Evolutionary conservation across 2,329 filamentous ascomycete species (phyloP), one percentile per base, ranked within the genome.

Genomic region (Setomelanomma holmii): DNA sequence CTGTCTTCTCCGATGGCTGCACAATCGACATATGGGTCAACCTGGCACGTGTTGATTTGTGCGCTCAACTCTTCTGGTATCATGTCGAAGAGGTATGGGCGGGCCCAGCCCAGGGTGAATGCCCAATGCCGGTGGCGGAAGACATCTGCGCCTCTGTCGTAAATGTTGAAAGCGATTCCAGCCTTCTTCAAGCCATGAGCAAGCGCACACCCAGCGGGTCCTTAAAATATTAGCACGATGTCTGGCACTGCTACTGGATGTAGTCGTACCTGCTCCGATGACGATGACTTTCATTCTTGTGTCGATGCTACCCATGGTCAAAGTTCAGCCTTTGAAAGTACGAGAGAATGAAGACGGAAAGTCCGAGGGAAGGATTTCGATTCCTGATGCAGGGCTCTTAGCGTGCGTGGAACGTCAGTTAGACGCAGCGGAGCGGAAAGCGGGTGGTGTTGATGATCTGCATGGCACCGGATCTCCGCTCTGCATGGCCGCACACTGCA

Each of bases 121-220:
- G 73, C 74, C 72, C 74, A 75, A 45, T 75, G 72, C 1, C 67
- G 66, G 20, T 67, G 60, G 20, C 64, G 53, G 42, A 57, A 62
- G n/a, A 66, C 61, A 35, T 66, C 60, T 40, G 60, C 57, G 30
- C 63, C 72, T 55, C 58, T 71, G 51, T 54, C 69, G 58, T 67
- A 72, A 47, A 68, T 67, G 17, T 16, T 52, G 41, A 61, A 67
- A 8, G 46, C 38, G 27, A 73, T 73, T 44, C 58, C 57, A 3
- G 61, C 51, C 63, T 78, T 77, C 55, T 73, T 75, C 7, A 78
- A 59, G 2, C 76, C 76, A 40, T 79, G 75, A 4, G 76, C 76
- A 20, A 76, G 64, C 1, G 74, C 68, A 46, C 77, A 75, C 7
- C 76, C 76, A 14, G 75, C 76, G 38, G 73, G 75, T 14, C 76